Conservation (phyloP, 1,284 basidiomycete species). For the Moesziomyces antarcticus region DNA sequence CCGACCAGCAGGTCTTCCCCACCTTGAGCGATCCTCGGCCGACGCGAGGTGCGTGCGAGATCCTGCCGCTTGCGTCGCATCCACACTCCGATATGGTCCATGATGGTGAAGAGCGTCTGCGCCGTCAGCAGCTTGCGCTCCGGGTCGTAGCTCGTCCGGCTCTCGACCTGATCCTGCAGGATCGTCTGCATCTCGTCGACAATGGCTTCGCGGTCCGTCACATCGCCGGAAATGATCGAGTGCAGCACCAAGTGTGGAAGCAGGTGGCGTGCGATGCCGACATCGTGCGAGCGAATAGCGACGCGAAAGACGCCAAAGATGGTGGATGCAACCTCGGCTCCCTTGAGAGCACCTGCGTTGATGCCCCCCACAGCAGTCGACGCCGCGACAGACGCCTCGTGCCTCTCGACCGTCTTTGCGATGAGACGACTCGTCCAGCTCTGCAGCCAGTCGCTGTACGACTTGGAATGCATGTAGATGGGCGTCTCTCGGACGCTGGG, state of each 20-base stretch:
- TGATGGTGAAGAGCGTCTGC: constrained; percentile 89
- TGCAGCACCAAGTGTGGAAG: constrained; percentile 92
- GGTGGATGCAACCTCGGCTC: constrained; percentile 63
- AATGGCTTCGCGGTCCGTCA: constrained; percentile 74
- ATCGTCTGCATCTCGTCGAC: constrained; percentile 82
- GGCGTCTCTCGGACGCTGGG: constrained; percentile 46
- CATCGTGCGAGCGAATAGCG: constrained; percentile 86
- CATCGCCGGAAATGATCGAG: constrained; percentile 81
- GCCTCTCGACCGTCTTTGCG: constrained; percentile 66
- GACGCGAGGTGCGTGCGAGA: constrained; percentile 39
- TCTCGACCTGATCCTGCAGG: constrained; percentile 82
- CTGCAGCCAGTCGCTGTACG: constrained; percentile 97
- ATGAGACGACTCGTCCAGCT: constrained; percentile 90
- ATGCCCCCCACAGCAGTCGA: constrained; percentile 4
- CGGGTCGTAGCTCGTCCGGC: constrained; percentile 40
- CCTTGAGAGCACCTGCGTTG: constrained; percentile 59
- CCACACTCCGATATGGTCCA: constrained; percentile 96
- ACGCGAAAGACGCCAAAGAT: constrained; percentile 86
- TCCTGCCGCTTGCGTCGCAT: constrained; percentile 72
- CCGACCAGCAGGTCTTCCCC: constrained; percentile 56
- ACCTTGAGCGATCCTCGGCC: constrained; percentile 26
- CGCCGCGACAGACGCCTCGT: constrained; percentile 13
- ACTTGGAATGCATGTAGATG: constrained; percentile 78
- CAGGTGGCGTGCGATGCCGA: constrained; percentile 86
- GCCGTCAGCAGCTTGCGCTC: constrained; percentile 69